Conservation (phyloP, 805 yeast species). For the Limtongia smithiae region DNA sequence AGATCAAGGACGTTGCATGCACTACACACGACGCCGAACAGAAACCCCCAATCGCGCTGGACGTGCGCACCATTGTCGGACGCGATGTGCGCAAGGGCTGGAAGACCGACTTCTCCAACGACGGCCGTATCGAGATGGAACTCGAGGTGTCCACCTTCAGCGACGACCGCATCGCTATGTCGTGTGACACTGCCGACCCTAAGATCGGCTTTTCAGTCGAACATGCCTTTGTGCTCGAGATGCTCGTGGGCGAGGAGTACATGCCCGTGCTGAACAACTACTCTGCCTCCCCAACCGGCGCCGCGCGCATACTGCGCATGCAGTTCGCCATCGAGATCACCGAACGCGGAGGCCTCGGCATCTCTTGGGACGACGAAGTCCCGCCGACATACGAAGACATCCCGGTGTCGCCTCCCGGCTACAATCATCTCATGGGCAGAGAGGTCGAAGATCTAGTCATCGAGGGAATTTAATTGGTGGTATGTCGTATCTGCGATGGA, state of each 20-base stretch:
- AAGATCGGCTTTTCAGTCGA: constrained; percentile 70
- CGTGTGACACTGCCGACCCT: constrained; percentile 82
- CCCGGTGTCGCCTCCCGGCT: constrained; percentile 83
- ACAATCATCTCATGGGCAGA: constrained; percentile 45
- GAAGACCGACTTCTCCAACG: constrained; percentile 83
- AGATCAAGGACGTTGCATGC: constrained; percentile 59
- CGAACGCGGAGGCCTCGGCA: constrained; percentile 91
- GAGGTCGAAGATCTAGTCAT: constrained; percentile 22
- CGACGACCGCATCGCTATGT: constrained; percentile 23
- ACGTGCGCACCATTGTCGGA: constrained; percentile 63
- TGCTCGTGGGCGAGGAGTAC: constrained; percentile 90
- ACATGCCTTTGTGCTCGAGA: constrained; percentile 77
- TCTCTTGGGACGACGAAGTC: constrained; percentile 98
- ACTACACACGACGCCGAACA: constrained; percentile 25
- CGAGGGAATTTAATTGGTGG: too few relatives aligned
- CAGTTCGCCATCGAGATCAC: constrained; percentile 80
- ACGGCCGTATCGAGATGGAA: constrained; percentile 71
- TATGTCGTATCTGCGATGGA: too few relatives aligned
- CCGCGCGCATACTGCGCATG: constrained; percentile 92
- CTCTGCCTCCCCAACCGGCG: constrained; percentile 67
- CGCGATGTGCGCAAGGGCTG: constrained; percentile 90
- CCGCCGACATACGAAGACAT: constrained; percentile 94
- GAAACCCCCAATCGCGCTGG: constrained; percentile 45
- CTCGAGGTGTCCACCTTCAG: constrained; percentile 35
- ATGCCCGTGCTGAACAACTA: constrained; percentile 40